Conservation (phyloP, 352 stramenopile genomes). For the Phytophthora lateralis region DNA sequence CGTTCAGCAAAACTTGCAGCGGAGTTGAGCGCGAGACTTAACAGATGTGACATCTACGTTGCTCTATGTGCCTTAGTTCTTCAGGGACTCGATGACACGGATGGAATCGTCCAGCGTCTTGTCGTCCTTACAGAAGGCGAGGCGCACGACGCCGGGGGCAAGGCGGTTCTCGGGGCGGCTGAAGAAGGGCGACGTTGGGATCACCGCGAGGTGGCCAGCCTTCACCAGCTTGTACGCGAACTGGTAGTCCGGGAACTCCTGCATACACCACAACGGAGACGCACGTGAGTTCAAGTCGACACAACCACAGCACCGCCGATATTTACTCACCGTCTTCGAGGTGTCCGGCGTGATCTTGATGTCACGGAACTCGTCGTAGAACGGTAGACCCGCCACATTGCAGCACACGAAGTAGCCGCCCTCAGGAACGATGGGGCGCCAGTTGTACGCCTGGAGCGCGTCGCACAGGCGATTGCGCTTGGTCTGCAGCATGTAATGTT, state of each 20-base stretch:
- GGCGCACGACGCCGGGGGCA: conserved; percentile 80
- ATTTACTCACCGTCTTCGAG: conserved; percentile 54
- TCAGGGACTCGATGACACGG: conserved; percentile 68
- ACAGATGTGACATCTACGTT: conserved; percentile 21
- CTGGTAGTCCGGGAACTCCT: conserved; percentile 89
- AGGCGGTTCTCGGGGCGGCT: conserved; percentile 79
- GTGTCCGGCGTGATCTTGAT: conserved; percentile 58
- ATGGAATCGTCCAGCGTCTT: conserved; percentile 91
- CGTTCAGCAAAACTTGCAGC: conserved; percentile 37
- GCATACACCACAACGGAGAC: conserved; percentile 5
- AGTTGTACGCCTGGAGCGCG: conserved; percentile 79
- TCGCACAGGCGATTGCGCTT: conserved; percentile 89
- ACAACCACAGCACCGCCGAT: conserved; percentile 4
- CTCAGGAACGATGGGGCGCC: conserved; percentile 91
- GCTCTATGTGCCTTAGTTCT: conserved; percentile 36
- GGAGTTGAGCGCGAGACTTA: conserved; percentile 22
- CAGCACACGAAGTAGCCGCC: conserved; percentile 96
- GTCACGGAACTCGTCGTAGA: conserved; percentile 75
- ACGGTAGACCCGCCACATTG: conserved; percentile 70
- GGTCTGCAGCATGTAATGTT: conserved; percentile 45
- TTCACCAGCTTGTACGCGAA: conserved; percentile 92
- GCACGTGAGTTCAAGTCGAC: conserved; percentile 5
- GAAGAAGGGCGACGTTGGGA: conserved; percentile 95
- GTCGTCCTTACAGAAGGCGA: conserved; percentile 98
- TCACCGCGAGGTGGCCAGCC: conserved; percentile 91